Base-by-base conservation (phyloP, 768 basidiomycete genomes). In the Lactarius trivialis region DNA sequence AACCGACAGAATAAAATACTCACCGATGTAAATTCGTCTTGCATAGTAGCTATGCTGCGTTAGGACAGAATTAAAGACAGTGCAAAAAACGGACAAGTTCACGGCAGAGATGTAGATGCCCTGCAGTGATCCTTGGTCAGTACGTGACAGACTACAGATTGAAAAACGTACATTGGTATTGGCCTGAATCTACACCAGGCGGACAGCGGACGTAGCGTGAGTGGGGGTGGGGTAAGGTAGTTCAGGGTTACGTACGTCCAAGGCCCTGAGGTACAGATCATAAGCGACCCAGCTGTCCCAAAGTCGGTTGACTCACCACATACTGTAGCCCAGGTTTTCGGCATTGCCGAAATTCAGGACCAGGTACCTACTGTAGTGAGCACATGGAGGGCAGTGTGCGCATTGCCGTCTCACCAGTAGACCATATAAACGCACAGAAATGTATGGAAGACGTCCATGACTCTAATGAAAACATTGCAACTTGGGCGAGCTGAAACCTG, bases 201-300 rank as follows among this genome's bases (percentile, higher is more conserved):
- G 17, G 21, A 12, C 14, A 11, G n/a, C n/a, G n/a, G n/a, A n/a
- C n/a, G n/a, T 26, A 3, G 37, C 30, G 43, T 17, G 26, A 30
- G 30, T 17, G 30, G 51, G 30, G 4, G 9, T 8, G 8, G 34
- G 9, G 49, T 2, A 6, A 26, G 12, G 24, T 49, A 30, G 14
- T 4, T 48, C 33, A 34, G 19, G 28, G 32, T 33, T 3, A 68
- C 71, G 55, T 56, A 72, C 60, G 41, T 63, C 65, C 62, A 69
- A 58, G 19, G 60, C 67, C 61, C 69, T 61, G 52, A n/a, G n/a
- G n/a, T n/a, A n/a, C n/a, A n/a, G n/a, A n/a, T n/a, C n/a, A n/a
- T n/a, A n/a, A n/a, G n/a, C n/a, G n/a, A n/a, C n/a, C n/a, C n/a
- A n/a, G n/a, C n/a, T n/a, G n/a, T n/a, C n/a, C n/a, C n/a, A n/a